Percentiles rank a stretch among this genome's conserved stretches.
Evolutionary conservation across 2,329 filamentous ascomycete species (phyloP).

Genomic region (Sporothrix brunneoviolacea): DNA sequence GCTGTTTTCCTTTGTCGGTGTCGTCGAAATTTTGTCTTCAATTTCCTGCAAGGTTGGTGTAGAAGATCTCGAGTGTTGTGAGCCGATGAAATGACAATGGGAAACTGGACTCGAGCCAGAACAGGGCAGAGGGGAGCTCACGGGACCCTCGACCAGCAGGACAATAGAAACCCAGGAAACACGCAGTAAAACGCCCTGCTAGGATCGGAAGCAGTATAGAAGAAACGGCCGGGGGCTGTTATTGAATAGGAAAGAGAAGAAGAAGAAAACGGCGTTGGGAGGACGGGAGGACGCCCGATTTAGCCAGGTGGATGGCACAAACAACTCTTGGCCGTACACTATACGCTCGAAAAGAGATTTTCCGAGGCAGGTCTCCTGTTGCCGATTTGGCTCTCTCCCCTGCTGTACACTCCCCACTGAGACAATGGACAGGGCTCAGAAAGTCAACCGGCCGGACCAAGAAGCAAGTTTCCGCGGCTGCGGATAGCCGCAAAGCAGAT

Average conservation of each 20-base stretch:
- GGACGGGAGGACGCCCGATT: background rate
- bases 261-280: background rate
- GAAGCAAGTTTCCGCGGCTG: slow-evolving; percentile 3
- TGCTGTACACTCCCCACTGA: slow-evolving; percentile 4
- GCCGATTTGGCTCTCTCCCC: background rate
- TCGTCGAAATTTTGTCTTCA: too few relatives aligned
- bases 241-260: background rate
- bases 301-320: background rate
- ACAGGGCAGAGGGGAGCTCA: too few relatives aligned
- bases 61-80: too few relatives aligned
- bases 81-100: too few relatives aligned
- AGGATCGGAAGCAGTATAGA: background rate
- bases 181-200: background rate
- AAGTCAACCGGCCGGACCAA: slow-evolving; percentile 8
- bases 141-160: background rate
- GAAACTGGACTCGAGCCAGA: too few relatives aligned
- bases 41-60: too few relatives aligned
- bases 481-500: slow-evolving; percentile 4
- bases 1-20: too few relatives aligned
- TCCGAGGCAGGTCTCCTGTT: slow-evolving; percentile 1
- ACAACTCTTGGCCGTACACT: background rate
- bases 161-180: background rate
- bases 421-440: slow-evolving; percentile 7
- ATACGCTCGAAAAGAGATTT: background rate
- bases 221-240: background rate